phyloP scores from a whole-genome alignment of 2,329 filamentous ascomycete genomes.

The Penicillium hesseltinei region DNA sequence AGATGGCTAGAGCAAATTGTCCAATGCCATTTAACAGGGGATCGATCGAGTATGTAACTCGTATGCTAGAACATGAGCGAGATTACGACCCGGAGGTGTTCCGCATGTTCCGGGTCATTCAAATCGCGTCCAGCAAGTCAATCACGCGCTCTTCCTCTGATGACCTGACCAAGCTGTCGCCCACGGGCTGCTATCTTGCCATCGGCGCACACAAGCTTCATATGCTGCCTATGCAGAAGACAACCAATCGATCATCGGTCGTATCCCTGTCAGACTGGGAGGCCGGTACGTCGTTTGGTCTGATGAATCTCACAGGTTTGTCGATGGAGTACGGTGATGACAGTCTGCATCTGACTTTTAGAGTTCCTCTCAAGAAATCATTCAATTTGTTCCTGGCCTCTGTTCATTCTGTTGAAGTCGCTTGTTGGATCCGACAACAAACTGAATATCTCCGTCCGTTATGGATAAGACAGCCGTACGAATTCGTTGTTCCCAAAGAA shows the following conservation, averaged over 20 bases:
- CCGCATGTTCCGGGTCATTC: conserved; percentile 67
- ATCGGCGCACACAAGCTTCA: conserved; percentile 69
- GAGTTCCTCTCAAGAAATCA: conserved; percentile 55
- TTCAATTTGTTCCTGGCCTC: conserved; percentile 63
- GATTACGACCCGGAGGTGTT: conserved; percentile 69
- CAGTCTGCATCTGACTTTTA: conserved; percentile 64
- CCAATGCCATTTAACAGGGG: conserved; percentile 55
- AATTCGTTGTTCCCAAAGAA: conserved; percentile 58
- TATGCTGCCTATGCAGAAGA: conserved; percentile 63
- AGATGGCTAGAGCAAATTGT: conserved; percentile 54
- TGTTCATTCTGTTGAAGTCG: conserved; percentile 63
- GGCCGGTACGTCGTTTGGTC: conserved; percentile 57
- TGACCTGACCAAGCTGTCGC: conserved; percentile 63
- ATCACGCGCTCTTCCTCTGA: conserved; percentile 60
- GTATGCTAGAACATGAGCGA: conserved; percentile 62
- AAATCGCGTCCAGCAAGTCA: conserved; percentile 59
- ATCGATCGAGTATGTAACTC: conserved; percentile 61
- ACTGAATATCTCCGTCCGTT: conserved; percentile 64
- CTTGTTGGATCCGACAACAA: conserved; percentile 58
- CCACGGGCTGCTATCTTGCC: conserved; percentile 66
- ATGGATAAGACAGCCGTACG: conserved; percentile 63
- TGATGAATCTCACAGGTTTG: conserved; percentile 61
- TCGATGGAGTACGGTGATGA: conserved; percentile 63
- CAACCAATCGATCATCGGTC: conserved; percentile 53
- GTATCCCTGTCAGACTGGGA: conserved; percentile 54